These are phyloP conservation scores for Penicillium coffeae DNA, from an alignment of 495 filamentous ascomycete species.

Conservation along the genomic window DNA sequence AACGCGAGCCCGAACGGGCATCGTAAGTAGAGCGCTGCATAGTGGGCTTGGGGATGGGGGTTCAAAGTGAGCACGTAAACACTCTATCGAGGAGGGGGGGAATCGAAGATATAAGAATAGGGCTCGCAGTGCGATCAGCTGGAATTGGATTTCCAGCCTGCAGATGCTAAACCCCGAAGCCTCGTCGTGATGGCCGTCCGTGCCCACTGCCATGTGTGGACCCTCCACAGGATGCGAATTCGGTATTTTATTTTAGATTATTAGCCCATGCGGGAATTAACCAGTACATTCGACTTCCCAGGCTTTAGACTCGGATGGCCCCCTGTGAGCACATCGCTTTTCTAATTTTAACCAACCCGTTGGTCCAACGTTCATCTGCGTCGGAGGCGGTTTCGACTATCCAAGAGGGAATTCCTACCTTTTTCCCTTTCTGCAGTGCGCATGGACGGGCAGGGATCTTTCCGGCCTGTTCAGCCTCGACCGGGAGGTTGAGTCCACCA, in stretches of 20 bases:
- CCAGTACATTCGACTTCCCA: no score
- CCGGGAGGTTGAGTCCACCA: constrained; percentile 5
- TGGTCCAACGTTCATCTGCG: no score
- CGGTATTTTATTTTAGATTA: neutral
- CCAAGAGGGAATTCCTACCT: neutral
- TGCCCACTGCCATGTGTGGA: constrained; percentile 21
- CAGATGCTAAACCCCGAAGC: constrained; percentile 14
- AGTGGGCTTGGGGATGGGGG: neutral
- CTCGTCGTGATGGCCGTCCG: constrained; percentile 33
- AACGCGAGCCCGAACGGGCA: constrained; percentile 46
- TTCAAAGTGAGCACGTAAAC: neutral
- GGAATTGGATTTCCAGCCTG: constrained; percentile 13
- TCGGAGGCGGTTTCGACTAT: no score
- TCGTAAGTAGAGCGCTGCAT: constrained; percentile 40
- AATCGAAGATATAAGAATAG: constrained; percentile 32
- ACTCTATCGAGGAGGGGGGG: constrained; percentile 4
- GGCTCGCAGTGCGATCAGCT: constrained; percentile 31
- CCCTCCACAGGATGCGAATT: neutral
- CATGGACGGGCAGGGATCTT: constrained; percentile 16
- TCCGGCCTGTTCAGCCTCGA: constrained; percentile 18
- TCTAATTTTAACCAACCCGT: no score
- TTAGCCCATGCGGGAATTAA: neutral
- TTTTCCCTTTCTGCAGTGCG: neutral
- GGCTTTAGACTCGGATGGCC: constrained; percentile 3
- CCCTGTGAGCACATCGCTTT: no score